Conservation (phyloP, 2,329 filamentous ascomycete genomes). For the Paraphoma sp. region DNA sequence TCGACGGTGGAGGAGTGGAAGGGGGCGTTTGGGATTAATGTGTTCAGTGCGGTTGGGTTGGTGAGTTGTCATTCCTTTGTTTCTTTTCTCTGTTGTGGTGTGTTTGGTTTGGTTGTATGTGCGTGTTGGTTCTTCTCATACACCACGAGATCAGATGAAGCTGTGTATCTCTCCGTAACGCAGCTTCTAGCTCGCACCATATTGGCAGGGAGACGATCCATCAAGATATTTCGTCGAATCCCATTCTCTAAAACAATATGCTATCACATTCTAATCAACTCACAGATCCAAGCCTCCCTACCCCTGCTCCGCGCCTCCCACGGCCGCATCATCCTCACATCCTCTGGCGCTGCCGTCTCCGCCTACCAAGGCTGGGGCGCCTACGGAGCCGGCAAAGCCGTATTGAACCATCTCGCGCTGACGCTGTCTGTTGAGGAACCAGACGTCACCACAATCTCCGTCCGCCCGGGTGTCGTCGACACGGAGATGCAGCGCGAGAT, state of each 20-base stretch:
- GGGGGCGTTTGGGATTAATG: constrained; percentile 78
- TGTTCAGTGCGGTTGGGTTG: constrained; percentile 82
- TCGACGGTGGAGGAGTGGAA: constrained; percentile 77
- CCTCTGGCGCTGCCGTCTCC: constrained; percentile 75
- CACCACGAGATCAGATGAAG: no score
- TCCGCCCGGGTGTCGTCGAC: constrained; percentile 83
- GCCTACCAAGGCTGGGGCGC: constrained; percentile 77
- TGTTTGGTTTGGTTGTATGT: constrained; percentile 14
- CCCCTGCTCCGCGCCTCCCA: constrained; percentile 70
- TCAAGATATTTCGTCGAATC: background rate
- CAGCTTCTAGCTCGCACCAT: no score
- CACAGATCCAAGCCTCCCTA: constrained; percentile 73
- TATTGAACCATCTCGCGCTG: constrained; percentile 77
- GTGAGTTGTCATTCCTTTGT: constrained; percentile 58
- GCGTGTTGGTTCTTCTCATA: background rate
- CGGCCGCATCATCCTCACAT: constrained; percentile 78
- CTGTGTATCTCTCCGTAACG: no score
- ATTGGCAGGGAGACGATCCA: no score
- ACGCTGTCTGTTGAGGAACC: constrained; percentile 81
- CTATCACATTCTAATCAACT: background rate
- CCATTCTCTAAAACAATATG: background rate
- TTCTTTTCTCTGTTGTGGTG: constrained; percentile 18
- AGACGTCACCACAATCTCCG: constrained; percentile 72
- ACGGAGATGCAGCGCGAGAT: constrained; percentile 91
- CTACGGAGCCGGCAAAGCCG: constrained; percentile 85